Evolutionary conservation across 345 rosid species (phyloP), one percentile per base, ranked within the genome.

Genomic region (Populus tremula): DNA sequence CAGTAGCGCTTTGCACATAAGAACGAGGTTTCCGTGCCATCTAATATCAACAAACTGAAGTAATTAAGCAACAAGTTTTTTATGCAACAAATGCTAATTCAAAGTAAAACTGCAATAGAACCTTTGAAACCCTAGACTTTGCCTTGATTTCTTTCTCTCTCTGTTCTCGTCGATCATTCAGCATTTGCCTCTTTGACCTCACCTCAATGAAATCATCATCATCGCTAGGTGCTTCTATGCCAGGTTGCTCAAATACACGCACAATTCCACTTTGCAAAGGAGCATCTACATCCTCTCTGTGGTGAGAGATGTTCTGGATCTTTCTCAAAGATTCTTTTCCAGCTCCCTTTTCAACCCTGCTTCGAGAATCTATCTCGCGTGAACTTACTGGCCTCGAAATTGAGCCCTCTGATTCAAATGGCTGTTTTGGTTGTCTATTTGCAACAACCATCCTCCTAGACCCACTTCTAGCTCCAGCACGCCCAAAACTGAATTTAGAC

Each of bases 191-290:
- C 89, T 94, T 96, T 73, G 99, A 96, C 81, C 97, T 92, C 59
- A 96, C 99, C 89, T 96, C 94, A 80, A 94, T 96, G 83, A 96
- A 96, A 82, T 96, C 97, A 82, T 96, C 97, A 82, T 89, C 95
- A 50, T 92, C 97, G 81, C 97, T 90, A 41, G 97, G 95, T 72
- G 88, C 90, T 88, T 94, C 97, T 80, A 91, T 92, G 77, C 93
- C 98, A 82, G 89, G 97, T 85, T 95, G 98, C 89, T 93, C 89
- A 73, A 88, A 92, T 80, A 93, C 80, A 31, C 89, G 91, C 64
- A 92, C 92, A 39, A 92, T 74, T 6, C 99, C 98, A 74, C 94
- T 92, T 81, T 91, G 98, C 80, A 91, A 54, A 71, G 98, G 85
- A 79, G 87, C 87, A 87, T 90, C 99, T 61, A 85, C 88, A 77